Base-by-base conservation (phyloP, 2,329 filamentous ascomycete species). In the Pseudocercospora crystallina region DNA sequence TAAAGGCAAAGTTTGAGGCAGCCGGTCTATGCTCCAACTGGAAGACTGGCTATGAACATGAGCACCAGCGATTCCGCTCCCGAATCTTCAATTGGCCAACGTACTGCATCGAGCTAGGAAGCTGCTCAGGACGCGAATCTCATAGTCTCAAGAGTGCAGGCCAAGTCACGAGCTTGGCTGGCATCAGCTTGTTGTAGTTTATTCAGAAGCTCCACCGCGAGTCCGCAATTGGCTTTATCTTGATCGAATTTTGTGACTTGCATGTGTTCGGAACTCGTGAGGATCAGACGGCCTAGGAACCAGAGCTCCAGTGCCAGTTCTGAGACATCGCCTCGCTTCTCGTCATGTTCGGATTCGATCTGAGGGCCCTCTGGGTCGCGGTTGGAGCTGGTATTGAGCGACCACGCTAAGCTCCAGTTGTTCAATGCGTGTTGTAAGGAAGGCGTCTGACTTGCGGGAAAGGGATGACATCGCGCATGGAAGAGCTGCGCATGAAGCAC, bases 391-490 rank as follows among this genome's bases (percentile, higher is more conserved):
- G 33, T 39, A 8, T 37, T 13, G 14, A 40, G 35, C 14, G 40
- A 11, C 44, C 44, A 47, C 7, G 40, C 34, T 30, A 12, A 33
- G 32, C 44, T 47, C 44, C 44, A 47, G 12, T 35, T 17, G 13
- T 47, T 31, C 2, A 47, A 29, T 2, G 44, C 44, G n/a, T 31
- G 44, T 33, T 30, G 13, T 10, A 47, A 15, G n/a, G 40, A 38
- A 4, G 44, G 35, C 15, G 36, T 47, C 26, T 47, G 44, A 40
- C 44, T 47, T 1, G 44, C 15, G 12, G 44, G 44, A 9, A 47
- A 31, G 7, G 44, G 44, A 33, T 47, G 44, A 8, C 36, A 47
- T 30, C 44, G 44, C 17, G 44, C 44, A 34, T 47, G 44, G 20
- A 47, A 47, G 7, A 47, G 44, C 29, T 47, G 35, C 8, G 40